Base-by-base conservation (phyloP, 2,329 filamentous ascomycete genomes). In the Graphiopsis chlorocephala region DNA sequence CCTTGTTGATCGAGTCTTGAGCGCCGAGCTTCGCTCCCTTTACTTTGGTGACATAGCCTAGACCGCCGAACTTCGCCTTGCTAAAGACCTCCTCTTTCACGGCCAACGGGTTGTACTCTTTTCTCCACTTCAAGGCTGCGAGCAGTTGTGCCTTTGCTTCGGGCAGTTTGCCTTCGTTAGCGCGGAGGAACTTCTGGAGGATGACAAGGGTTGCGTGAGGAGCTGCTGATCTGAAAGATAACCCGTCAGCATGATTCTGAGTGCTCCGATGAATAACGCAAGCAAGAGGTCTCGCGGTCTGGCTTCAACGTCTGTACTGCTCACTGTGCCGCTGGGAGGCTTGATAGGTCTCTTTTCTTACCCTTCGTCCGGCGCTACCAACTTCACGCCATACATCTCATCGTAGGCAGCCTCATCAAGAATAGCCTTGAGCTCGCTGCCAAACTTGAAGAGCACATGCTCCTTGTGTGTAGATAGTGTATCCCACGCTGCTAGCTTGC, bases 111-210 rank as follows among this genome's bases (percentile, higher is more conserved):
- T 94, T 84, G 73, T 88, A 88, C 74, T 89, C 82, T 78, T 90
- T 90, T 66, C 94, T 88, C 92, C 93, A 97, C 70, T 90, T 84
- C 48, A 97, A 83, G 1, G 93, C 93, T 72, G 89, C 88, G 65
- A 81, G 83, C 52, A 98, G 86, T 80, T 97, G 93, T 63, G 89
- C 86, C 74, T 89, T 88, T 17, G 93, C 91, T 74, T 88, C 88
- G 61, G 83, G 82, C 7, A 92, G 76, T 73, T 96, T 88, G 67
- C 89, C 88, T 67, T 88, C 87, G 76, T 97, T 97, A 75, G 93
- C 94, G 71, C 93, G 91, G 64, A 98, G 86, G 80, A 93, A 97
- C 82, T 97, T 98, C 76, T 96, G 92, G 57, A 97, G 83, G 60
- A 97, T 86, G 71, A 97, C 88, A 75, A 90, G 89, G 56, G 90